These are phyloP conservation scores for Alternaria postmessia DNA, from an alignment of 2,329 filamentous ascomycete genomes.

Conservation along the genomic window DNA sequence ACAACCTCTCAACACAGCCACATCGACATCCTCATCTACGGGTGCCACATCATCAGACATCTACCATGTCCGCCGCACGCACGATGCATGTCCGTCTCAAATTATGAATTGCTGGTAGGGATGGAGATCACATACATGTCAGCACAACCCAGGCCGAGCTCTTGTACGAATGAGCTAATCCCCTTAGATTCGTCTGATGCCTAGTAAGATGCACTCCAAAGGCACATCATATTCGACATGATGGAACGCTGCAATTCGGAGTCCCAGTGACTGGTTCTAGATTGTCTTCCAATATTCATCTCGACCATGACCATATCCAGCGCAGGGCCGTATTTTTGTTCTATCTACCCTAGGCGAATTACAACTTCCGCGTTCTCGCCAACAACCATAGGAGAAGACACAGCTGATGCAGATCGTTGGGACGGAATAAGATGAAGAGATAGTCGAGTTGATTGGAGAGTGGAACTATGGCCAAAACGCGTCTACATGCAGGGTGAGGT, in stretches of 20 bases:
- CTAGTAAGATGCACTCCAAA: not conserved
- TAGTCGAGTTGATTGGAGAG: too few species aligned
- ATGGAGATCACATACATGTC: not conserved
- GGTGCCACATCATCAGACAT: not conserved
- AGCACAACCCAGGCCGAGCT: not conserved
- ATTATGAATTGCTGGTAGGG: not conserved
- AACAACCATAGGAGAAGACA: not conserved
- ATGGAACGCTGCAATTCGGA: not conserved
- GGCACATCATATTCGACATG: not conserved
- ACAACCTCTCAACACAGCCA: constrained; percentile 19
- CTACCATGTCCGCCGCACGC: not conserved
- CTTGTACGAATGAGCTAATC: not conserved
- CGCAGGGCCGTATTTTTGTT: not conserved
- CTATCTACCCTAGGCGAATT: not conserved
- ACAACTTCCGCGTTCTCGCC: not conserved
- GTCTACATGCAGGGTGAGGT: too few species aligned
- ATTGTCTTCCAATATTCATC: not conserved
- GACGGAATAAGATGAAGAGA: too few species aligned
- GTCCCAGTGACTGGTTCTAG: not conserved
- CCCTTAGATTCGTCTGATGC: not conserved
- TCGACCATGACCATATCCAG: too few species aligned
- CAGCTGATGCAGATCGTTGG: not conserved
- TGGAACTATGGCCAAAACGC: too few species aligned
- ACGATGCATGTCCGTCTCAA: not conserved
- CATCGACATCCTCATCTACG: not conserved